Conservation (phyloP, 352 stramenopile genomes). For the Saprolegnia parasitica region DNA sequence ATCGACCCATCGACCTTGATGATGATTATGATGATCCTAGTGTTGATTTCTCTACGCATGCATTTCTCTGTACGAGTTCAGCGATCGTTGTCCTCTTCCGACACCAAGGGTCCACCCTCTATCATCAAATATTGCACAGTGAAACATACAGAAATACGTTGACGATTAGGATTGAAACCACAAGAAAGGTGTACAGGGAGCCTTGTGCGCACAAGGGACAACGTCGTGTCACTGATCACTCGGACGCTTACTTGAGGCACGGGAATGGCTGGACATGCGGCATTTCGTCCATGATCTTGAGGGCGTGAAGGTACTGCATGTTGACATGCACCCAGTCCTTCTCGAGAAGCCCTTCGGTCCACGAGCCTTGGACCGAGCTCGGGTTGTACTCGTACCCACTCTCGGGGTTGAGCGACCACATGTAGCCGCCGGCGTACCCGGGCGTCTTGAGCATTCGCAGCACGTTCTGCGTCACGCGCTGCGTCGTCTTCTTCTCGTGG, state of each 20-base stretch:
- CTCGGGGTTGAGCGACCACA: conserved; percentile 75
- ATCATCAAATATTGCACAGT: too few relatives aligned
- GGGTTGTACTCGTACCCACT: conserved; percentile 73
- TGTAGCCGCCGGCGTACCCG: conserved; percentile 56
- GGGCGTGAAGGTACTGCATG: conserved; percentile 52
- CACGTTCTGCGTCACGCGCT: conserved; percentile 59
- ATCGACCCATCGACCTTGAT: too few relatives aligned
- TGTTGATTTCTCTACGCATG: too few relatives aligned
- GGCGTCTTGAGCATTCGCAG: conserved; percentile 53
- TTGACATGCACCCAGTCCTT: conserved; percentile 72
- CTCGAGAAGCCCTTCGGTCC: conserved; percentile 56
- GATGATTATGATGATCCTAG: too few relatives aligned
- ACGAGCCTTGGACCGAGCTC: conserved; percentile 48
- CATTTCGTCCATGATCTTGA: conserved; percentile 47
- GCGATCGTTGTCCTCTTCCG: too few relatives aligned
- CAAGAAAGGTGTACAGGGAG: too few relatives aligned
- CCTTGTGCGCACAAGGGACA: too few relatives aligned
- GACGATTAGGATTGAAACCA: too few relatives aligned
- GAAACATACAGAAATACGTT: too few relatives aligned
- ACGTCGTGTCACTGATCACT: background rate
- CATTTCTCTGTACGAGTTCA: too few relatives aligned
- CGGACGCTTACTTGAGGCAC: conserved; percentile 38
- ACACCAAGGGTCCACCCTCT: too few relatives aligned
- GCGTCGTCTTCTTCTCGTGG: conserved; percentile 52
- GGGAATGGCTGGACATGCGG: conserved; percentile 60